These are phyloP conservation scores for Ophiostoma ulmi DNA, from an alignment of 2,329 filamentous ascomycete species.

Conservation along the genomic window DNA sequence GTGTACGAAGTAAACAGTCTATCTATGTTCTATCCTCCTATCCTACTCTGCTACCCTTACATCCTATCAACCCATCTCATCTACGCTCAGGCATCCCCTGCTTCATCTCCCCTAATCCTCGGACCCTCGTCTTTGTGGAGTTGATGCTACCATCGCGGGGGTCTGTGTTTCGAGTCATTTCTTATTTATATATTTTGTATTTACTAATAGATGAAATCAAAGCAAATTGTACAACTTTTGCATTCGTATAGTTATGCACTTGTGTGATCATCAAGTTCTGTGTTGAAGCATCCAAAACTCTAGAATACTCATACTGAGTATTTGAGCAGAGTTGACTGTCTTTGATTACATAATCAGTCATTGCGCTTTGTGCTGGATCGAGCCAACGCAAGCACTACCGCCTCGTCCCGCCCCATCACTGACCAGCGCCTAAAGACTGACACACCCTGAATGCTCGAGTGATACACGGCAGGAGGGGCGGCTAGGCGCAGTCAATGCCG, in stretches of 20 bases:
- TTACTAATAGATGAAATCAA: neutral
- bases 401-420: neutral
- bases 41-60: neutral
- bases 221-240: neutral
- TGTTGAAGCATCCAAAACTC: too few species aligned
- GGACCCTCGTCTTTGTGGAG: conserved; percentile 7
- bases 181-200: neutral
- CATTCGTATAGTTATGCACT: neutral
- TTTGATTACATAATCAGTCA: neutral
- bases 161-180: neutral
- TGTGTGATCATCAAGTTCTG: neutral
- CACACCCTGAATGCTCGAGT: neutral
- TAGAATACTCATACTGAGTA: too few species aligned
- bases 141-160: conserved; percentile 10
- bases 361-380: neutral
- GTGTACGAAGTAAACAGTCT: neutral
- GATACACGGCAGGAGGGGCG: conserved; percentile 4
- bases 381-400: neutral
- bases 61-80: neutral
- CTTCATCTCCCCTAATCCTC: conserved; percentile 3
- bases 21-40: neutral
- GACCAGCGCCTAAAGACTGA: neutral
- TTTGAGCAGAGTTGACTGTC: neutral
- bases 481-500: conserved; percentile 1
- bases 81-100: conserved; percentile 7